Base-by-base conservation (phyloP, 169 alveolate genomes). In the Toxoplasma gondii region DNA sequence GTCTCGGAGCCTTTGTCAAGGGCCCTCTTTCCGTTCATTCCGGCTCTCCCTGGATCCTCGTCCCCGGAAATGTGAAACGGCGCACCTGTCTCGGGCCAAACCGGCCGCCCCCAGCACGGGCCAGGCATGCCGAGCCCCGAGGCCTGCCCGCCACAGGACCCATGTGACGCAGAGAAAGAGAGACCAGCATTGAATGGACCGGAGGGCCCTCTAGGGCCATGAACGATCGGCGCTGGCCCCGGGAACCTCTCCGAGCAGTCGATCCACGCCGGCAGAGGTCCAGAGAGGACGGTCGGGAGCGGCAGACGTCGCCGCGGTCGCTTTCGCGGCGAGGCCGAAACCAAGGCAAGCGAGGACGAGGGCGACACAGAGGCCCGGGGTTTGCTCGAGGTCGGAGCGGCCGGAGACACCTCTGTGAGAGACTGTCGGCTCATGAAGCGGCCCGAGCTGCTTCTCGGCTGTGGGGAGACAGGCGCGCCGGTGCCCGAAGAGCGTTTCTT, bases 201-300 rank as follows among this genome's bases (percentile, higher is more conserved):
- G 58, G 58, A 49, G 58, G 58, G 12, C 12, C 58, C 58, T 49
- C 58, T 49, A 12, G 58, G 12, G 58, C 58, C 58, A 4, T 49
- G 58, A 12, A 12, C 4, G 58, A 49, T 12, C 22, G 58, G 58
- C 58, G 58, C 58, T 7, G 4, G 58, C 58, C 58, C 58, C 58
- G 58, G 86, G 22, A 10, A 45, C 9, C 27, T 27, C 1, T 38
- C 49, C 27, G 39, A 7, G 45, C 86, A 38, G 67, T 82, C 90
- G 12, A 44, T 82, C 90, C 90, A 82, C 53, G 90, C 90, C 9
- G 90, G 90, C 24, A 36, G 24, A 29, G 90, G 90, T 39, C 90
- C 90, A 12, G 90, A 82, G n/a, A 82, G 90, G 39, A 82, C 39
- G 34, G 64, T 38, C n/a, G 90, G 90, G 12, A 82, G 90, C 53